Percentiles rank a stretch among this genome's conserved stretches.
phyloP scores from a whole-genome alignment of 2,329 filamentous ascomycete genomes.

The Seiridium unicorne region DNA sequence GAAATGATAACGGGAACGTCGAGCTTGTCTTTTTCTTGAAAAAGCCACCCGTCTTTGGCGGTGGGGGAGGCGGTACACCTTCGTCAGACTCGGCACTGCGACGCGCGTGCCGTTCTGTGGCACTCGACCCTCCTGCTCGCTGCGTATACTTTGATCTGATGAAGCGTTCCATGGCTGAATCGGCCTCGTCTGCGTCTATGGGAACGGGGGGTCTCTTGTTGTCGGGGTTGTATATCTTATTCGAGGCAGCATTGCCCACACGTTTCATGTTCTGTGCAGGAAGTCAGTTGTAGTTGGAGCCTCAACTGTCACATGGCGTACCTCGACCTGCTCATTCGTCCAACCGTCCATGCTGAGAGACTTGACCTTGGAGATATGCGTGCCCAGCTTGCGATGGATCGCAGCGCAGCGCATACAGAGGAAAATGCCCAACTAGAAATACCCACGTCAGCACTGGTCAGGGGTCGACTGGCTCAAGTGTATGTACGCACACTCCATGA shows the following conservation, averaged over 20 bases:
- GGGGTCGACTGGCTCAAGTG: not conserved
- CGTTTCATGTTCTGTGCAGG: slow-evolving; percentile 80
- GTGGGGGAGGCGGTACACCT: slow-evolving; percentile 57
- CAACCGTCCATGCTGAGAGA: slow-evolving; percentile 98
- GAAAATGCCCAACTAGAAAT: slow-evolving; percentile 80
- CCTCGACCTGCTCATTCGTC: slow-evolving; percentile 94
- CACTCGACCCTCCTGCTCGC: slow-evolving; percentile 32
- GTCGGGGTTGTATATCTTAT: slow-evolving; percentile 85
- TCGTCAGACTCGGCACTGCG: slow-evolving; percentile 53
- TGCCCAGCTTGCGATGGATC: slow-evolving; percentile 93
- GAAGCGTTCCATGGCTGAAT: slow-evolving; percentile 92
- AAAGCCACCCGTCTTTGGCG: slow-evolving; percentile 62
- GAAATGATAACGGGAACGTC: slow-evolving; percentile 62
- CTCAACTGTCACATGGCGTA: slow-evolving; percentile 39
- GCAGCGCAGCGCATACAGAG: slow-evolving; percentile 96
- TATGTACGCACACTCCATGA: slow-evolving; percentile 81
- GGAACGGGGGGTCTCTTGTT: slow-evolving; percentile 82
- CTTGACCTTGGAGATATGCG: slow-evolving; percentile 98
- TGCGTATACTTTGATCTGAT: slow-evolving; percentile 93
- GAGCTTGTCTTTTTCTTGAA: slow-evolving; percentile 60
- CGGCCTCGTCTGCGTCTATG: slow-evolving; percentile 86
- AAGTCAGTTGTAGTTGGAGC: slow-evolving; percentile 15
- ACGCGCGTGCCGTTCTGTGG: slow-evolving; percentile 23
- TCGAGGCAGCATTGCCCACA: slow-evolving; percentile 82
- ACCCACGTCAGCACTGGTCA: slow-evolving; percentile 8